Evolutionary conservation across 2,329 filamentous ascomycete genomes (phyloP).

Genomic region (Pestalotiopsis sp.): DNA sequence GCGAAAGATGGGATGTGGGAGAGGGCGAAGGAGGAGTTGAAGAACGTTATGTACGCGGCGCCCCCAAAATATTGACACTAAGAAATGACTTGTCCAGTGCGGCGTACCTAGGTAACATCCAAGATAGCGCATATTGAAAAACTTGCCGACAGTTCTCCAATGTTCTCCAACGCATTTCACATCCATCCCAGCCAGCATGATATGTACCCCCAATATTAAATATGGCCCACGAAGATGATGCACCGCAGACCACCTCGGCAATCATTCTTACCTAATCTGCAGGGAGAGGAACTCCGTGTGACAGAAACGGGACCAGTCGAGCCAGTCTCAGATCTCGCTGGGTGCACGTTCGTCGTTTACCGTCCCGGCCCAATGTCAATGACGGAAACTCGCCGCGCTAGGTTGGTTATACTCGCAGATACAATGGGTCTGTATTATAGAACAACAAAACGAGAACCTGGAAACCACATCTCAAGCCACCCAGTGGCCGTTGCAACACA

Average conservation of each 20-base stretch:
- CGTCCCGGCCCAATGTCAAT: background rate
- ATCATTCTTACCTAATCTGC: background rate
- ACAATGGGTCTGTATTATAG: background rate
- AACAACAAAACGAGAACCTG: background rate
- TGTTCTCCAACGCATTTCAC: too few relatives aligned
- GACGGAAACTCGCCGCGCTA: background rate
- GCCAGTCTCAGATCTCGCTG: background rate
- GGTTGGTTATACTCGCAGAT: background rate
- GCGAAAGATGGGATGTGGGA: background rate
- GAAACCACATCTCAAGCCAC: background rate
- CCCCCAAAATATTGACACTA: too few relatives aligned
- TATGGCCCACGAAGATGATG: background rate
- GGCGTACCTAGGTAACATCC: too few relatives aligned
- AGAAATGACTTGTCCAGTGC: too few relatives aligned
- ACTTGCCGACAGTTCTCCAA: too few relatives aligned
- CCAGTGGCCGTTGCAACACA: background rate
- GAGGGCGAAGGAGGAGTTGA: background rate
- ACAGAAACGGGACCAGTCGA: background rate
- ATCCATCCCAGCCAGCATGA: too few relatives aligned
- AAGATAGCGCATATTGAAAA: background rate
- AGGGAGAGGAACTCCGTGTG: background rate
- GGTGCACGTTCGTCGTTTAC: background rate
- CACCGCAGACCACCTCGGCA: background rate
- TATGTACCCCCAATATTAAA: background rate
- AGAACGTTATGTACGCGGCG: too few relatives aligned